Conservation (phyloP, 306 rosid species). For the Quillaja saponaria region DNA sequence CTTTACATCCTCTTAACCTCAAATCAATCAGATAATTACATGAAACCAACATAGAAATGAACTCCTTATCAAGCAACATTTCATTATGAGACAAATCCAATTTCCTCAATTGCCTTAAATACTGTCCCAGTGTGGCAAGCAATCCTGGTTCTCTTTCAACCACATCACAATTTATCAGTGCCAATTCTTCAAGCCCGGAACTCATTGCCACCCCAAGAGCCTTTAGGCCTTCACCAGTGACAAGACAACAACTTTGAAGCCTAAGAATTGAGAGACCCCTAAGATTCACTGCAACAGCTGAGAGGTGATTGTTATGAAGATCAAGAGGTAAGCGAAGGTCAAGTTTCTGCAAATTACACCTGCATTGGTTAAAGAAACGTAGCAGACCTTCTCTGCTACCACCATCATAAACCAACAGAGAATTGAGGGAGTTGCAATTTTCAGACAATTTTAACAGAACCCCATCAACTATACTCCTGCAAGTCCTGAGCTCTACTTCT, state of each 20-base stretch:
- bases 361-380: conserved; percentile 45
- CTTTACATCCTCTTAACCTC: conserved; percentile 72
- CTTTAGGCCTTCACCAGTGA: conserved; percentile 74
- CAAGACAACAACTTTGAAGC: conserved; percentile 83
- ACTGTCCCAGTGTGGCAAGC: conserved; percentile 80
- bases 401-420: conserved; percentile 81
- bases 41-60: conserved; percentile 66
- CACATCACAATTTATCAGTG: conserved; percentile 77
- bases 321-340: conserved; percentile 88
- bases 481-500: conserved; percentile 73
- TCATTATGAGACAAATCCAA: conserved; percentile 80
- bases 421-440: conserved; percentile 48
- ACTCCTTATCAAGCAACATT: conserved; percentile 69
- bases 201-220: conserved; percentile 47
- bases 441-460: conserved; percentile 60
- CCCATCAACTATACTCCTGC: conserved; percentile 71
- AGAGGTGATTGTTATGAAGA: conserved; percentile 66
- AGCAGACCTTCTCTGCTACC: conserved; percentile 73
- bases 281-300: conserved; percentile 49
- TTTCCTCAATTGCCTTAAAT: conserved; percentile 59
- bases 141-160: conserved; percentile 82
- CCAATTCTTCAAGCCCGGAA: conserved; percentile 66
- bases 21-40: conserved; percentile 59
- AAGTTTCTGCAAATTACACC: conserved; percentile 45
- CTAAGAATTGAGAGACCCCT: conserved; percentile 47